Base-by-base conservation (phyloP, 2,329 filamentous ascomycete species). In the Paracoccidioides brasiliensis region DNA sequence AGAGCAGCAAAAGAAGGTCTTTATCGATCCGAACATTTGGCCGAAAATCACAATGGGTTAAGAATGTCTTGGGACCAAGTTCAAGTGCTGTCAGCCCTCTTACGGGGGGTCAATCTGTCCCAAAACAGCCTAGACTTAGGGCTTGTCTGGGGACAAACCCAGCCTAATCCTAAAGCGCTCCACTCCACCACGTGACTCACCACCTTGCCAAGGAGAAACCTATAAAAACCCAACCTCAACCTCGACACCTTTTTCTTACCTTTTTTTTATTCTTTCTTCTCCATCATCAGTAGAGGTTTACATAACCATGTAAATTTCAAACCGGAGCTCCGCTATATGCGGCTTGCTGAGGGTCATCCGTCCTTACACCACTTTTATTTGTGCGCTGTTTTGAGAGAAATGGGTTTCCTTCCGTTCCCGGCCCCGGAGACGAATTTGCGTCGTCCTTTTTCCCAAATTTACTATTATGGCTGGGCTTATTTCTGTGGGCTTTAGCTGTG, bases 201-300 rank as follows among this genome's bases (percentile, higher is more conserved):
- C 63, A 50, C 10, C 46, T 58, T 12, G 45, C 32, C 42, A 35
- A 5, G 1, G 22, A n/a, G n/a, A n/a, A n/a, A n/a, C 43, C 59
- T 67, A 69, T 65, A 71, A 70, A 72, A 64, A 53, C 32, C 53
- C 43, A 12, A 22, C 32, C 38, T 32, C 43, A 53, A 54, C 37
- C 54, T 22, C 14, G 14, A 37, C 15, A 9, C 54, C 60, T 64
- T 67, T 55, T 61, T 63, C 66, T 68, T 68, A 62, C 65, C 69
- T 69, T 64, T 57, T 64, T 61, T 66, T 70, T 68, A 68, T 62
- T 66, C 69, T 69, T 64, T 56, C 64, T 69, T 70, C 66, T 66
- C 63, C 66, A 75, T 74, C 72, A 76, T 75, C 73, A 76, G 73
- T 76, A 76, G 73, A 69, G 72, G 73, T 75, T 74, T 76, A 74